These are phyloP conservation scores for Solanum acaule DNA, from an alignment of 257 asterid species.

Conservation along the genomic window DNA sequence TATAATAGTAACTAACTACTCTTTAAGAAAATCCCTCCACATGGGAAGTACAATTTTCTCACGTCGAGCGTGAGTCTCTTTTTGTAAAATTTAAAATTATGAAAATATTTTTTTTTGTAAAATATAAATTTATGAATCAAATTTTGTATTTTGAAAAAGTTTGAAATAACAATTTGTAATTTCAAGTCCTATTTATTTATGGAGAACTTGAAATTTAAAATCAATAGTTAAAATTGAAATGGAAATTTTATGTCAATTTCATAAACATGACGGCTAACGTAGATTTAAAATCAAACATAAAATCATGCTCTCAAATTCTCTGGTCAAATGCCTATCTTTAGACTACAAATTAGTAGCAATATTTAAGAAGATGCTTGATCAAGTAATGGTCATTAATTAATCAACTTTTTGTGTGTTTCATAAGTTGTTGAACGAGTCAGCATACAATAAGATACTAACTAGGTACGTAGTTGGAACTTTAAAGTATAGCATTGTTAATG, in stretches of 20 bases:
- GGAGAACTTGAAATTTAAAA: background rate
- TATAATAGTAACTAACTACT: background rate
- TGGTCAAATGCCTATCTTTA: background rate
- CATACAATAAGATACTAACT: background rate
- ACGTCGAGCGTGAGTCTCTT: background rate
- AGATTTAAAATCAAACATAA: background rate
- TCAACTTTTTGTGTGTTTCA: background rate
- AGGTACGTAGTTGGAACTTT: background rate
- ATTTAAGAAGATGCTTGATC: background rate
- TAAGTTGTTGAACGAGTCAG: background rate
- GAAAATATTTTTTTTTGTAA: accelerated
- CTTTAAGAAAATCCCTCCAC: background rate
- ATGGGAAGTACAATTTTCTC: background rate
- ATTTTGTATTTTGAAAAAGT: background rate
- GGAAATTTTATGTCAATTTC: background rate
- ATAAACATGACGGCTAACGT: background rate
- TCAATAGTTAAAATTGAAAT: background rate
- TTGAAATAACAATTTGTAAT: background rate
- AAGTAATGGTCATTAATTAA: background rate
- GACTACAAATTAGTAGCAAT: background rate
- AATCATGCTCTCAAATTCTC: background rate
- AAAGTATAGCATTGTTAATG: background rate
- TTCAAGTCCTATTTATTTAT: background rate
- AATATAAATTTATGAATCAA: background rate
- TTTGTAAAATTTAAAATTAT: background rate